Evolutionary conservation across 2,329 filamentous ascomycete genomes (phyloP).

Genomic region (Exophiala sideris): DNA sequence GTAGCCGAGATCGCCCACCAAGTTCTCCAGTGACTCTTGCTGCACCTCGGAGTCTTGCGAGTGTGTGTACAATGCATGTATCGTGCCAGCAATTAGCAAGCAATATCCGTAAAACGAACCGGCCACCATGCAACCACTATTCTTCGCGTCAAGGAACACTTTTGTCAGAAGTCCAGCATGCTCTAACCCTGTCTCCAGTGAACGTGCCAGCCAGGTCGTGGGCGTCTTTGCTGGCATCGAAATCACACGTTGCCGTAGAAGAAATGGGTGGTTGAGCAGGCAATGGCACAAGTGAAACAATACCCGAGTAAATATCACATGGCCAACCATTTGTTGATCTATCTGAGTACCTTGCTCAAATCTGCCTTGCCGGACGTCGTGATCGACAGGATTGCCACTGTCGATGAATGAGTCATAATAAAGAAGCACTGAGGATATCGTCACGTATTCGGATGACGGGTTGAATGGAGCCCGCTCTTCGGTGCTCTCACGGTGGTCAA

Average conservation of each 20-base stretch:
- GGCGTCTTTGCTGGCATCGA: slow-evolving; percentile 30
- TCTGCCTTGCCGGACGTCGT: background rate
- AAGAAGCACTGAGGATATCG: slow-evolving; percentile 9
- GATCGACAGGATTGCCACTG: background rate
- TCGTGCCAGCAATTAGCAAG: background rate
- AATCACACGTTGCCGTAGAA: slow-evolving; percentile 31
- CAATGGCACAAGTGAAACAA: slow-evolving; percentile 38
- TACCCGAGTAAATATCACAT: slow-evolving; percentile 33
- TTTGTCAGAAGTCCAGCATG: background rate
- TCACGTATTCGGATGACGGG: slow-evolving; percentile 9
- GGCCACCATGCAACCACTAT: background rate
- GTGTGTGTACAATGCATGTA: background rate
- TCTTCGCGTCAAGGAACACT: background rate
- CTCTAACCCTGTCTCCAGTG: background rate
- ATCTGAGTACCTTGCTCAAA: slow-evolving; percentile 5
- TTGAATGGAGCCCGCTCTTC: background rate
- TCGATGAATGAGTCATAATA: slow-evolving; percentile 6
- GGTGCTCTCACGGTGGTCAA: background rate
- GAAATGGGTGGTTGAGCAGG: slow-evolving; percentile 37
- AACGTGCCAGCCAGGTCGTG: slow-evolving; percentile 7
- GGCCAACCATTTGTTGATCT: slow-evolving; percentile 29
- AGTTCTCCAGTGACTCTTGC: background rate
- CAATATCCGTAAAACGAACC: background rate
- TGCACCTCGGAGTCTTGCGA: background rate
- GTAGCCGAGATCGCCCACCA: background rate